Evolutionary conservation across 495 filamentous ascomycete species (phyloP), one percentile per base, ranked within the genome.

Genomic region (Darksidea phi): DNA sequence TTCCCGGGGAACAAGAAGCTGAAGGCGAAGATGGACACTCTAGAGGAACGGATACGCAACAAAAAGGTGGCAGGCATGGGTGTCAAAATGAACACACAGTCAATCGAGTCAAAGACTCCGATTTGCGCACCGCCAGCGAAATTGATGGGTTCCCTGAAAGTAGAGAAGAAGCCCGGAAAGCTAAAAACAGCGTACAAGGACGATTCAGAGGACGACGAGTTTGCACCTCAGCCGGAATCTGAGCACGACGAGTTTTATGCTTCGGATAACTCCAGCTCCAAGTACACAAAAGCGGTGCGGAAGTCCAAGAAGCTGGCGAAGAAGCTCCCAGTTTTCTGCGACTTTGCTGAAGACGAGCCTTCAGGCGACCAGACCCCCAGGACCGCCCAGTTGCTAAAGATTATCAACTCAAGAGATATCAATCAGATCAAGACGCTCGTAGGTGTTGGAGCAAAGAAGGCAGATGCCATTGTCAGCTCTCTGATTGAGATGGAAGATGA

Each of bases 1-100:
- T 98, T 98, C 68, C 94, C 92, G 0, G 84, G 86, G 1, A 94
- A 97, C 68, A 77, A 83, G 46, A 97, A 94, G 71, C 80, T 98
- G 13, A 73, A 80, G 20, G 73, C 75, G 43, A 97, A 94, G 77
- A 96, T 98, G 63, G 76, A 83, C 21, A 79, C 75, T 54, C 67
- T 97, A 53, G 80, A 84, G 64, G 78, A 83, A 7, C 85, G 83
- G 38, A 72, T 90, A 1, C 79, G 78, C 25, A 73, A 41, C 34
- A 77, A 77, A 68, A 72, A 72, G 54, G 72, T 74, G 20, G 66
- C 59, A 10, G 65, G 70, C 36, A 24, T 32, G 28, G 28, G 28
- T 3, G 10, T 32, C 28, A 32, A 10, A 32, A 32, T 32, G 28
- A 10, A 10, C 3, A 4, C 28, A 4, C 4, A 32, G 28, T 32